These are phyloP conservation scores for Periconia sp. DNA, from an alignment of 2,329 filamentous ascomycete species.

Conservation along the genomic window DNA sequence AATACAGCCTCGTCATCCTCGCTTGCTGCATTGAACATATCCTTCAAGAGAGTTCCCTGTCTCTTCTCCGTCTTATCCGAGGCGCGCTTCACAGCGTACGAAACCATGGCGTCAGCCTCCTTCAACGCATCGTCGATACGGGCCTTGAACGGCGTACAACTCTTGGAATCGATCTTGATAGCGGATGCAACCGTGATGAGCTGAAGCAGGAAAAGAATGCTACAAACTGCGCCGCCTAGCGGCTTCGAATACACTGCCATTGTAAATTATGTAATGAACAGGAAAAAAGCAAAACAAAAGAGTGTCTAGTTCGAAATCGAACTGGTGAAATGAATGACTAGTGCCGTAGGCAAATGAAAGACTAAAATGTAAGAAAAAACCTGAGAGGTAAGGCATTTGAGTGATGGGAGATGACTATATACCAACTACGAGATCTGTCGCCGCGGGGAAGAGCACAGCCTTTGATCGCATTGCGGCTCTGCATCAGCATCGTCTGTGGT, in stretches of 20 bases:
- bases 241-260: conserved; percentile 2
- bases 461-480: not conserved
- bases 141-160: not conserved
- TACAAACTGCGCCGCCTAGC: not conserved
- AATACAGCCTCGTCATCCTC: not conserved
- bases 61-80: not conserved
- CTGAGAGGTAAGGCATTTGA: not conserved
- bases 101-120: not conserved
- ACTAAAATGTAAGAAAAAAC: not conserved
- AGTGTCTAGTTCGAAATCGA: not conserved
- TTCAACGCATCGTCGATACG: not conserved
- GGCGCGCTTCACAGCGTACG: not conserved
- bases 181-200: not conserved
- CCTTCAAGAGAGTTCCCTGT: conserved; percentile 2
- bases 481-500: not conserved
- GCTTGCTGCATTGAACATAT: not conserved
- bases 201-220: conserved; percentile 1
- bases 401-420: not conserved
- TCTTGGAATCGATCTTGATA: conserved; percentile 1
- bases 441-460: not conserved
- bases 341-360: not conserved
- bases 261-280: not conserved
- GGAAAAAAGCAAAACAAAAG: not conserved
- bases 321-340: not conserved
- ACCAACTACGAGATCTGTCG: not conserved